Evolutionary conservation across 805 yeast genomes (phyloP).

Genomic region (Candida awuae): DNA sequence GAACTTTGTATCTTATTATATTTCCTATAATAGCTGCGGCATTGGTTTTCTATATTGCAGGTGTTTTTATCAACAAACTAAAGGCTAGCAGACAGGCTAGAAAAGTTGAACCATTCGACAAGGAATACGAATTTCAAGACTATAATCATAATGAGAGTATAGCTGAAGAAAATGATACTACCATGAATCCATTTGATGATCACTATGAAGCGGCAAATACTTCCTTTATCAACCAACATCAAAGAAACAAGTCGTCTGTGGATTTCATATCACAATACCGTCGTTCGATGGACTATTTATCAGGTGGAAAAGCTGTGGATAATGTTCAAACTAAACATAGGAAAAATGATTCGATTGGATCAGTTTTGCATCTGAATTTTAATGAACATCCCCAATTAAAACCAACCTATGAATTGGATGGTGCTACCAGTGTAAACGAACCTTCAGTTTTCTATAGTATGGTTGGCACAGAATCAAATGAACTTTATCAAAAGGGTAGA

Average conservation of each 20-base stretch:
- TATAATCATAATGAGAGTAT: background rate
- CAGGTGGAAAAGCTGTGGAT: background rate
- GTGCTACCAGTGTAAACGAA: background rate
- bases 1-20: conserved; percentile 23
- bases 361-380: conserved; percentile 8
- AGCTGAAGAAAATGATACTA: background rate
- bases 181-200: conserved; percentile 7
- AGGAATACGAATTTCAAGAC: conserved; percentile 11
- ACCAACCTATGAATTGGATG: background rate
- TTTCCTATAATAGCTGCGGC: conserved; percentile 22
- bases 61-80: conserved; percentile 16
- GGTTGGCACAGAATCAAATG: background rate
- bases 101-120: conserved; percentile 12
- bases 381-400: background rate
- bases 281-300: conserved; percentile 7
- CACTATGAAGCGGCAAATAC: background rate
- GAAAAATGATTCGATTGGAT: conserved; percentile 6
- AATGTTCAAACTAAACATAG: background rate
- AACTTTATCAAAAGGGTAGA: background rate
- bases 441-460: background rate
- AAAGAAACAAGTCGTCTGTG: conserved; percentile 3
- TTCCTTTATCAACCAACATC: conserved; percentile 4
- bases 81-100: conserved; percentile 21
- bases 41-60: conserved; percentile 18
- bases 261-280: conserved; percentile 10